Evolutionary conservation across 1,284 basidiomycete species (phyloP).

Genomic region (Phellinidium pouzarii): DNA sequence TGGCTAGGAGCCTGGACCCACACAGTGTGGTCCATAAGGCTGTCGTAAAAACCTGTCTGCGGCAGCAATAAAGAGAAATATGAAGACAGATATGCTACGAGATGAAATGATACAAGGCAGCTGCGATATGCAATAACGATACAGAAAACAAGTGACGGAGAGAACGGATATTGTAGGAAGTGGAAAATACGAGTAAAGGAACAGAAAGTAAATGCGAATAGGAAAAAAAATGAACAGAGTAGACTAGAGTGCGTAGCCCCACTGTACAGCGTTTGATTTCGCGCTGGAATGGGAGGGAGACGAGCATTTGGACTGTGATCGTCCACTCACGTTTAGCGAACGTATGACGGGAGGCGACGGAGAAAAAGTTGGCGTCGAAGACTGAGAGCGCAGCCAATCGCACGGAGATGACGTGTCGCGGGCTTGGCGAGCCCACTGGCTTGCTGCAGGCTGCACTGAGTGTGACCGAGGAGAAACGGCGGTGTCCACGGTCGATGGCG

Average conservation of each 20-base stretch:
- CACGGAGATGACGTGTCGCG: neutral
- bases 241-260: constrained; percentile 11
- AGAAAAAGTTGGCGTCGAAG: neutral
- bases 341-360: neutral
- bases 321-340: neutral
- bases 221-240: neutral
- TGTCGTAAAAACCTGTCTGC: neutral
- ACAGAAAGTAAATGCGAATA: neutral
- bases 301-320: neutral
- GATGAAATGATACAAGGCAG: neutral
- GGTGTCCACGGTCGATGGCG: neutral
- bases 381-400: neutral
- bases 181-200: neutral
- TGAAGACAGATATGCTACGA: neutral
- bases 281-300: neutral
- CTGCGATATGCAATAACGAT: neutral
- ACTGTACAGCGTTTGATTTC: constrained; percentile 3
- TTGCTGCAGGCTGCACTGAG: neutral
- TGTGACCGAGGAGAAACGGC: neutral
- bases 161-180: neutral
- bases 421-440: neutral
- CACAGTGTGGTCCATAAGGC: neutral
- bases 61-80: neutral
- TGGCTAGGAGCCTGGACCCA: neutral
- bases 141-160: neutral